Percentiles rank a stretch among this genome's conserved stretches.
These are phyloP conservation scores for Zangia roseola DNA, from an alignment of 768 basidiomycete genomes.

Conservation along the genomic window DNA sequence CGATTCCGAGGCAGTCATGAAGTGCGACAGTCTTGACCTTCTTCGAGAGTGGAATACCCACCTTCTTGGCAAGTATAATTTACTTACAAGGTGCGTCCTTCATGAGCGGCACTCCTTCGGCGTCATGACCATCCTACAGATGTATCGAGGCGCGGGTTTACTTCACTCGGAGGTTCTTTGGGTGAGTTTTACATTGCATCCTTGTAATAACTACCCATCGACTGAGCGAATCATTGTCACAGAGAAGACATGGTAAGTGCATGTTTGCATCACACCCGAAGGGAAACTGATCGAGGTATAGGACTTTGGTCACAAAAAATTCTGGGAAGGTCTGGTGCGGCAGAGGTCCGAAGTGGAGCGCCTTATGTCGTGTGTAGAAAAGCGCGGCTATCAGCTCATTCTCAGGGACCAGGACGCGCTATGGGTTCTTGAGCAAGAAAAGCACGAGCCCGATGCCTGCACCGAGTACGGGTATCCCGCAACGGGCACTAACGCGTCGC, in stretches of 20 bases:
- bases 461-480: conserved; percentile 15
- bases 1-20: conserved; percentile 22
- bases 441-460: conserved; percentile 22
- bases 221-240: not conserved
- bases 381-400: conserved; percentile 35
- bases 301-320: conserved; percentile 42
- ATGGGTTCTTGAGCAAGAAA: conserved; percentile 34
- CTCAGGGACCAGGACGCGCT: conserved; percentile 34
- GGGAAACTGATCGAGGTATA: conserved; percentile 9
- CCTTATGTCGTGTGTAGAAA: conserved; percentile 32
- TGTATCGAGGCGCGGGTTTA: conserved; percentile 39
- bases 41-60: conserved; percentile 34
- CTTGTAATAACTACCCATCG: not conserved
- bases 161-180: conserved; percentile 41
- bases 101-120: not conserved
- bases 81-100: conserved; percentile 31
- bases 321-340: conserved; percentile 35
- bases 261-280: not conserved
- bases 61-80: conserved; percentile 32
- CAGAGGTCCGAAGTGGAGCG: conserved; percentile 31
- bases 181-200: conserved; percentile 24
- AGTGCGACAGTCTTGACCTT: conserved; percentile 30
- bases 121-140: conserved; percentile 18
- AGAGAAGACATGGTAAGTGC: conserved; percentile 25
- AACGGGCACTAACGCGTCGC: not conserved